A percentile compares a stretch with the other conserved stretches of the same genome.
Evolutionary conservation across 2,329 filamentous ascomycete genomes (phyloP).

Genomic region (Aureobasidium lini): DNA sequence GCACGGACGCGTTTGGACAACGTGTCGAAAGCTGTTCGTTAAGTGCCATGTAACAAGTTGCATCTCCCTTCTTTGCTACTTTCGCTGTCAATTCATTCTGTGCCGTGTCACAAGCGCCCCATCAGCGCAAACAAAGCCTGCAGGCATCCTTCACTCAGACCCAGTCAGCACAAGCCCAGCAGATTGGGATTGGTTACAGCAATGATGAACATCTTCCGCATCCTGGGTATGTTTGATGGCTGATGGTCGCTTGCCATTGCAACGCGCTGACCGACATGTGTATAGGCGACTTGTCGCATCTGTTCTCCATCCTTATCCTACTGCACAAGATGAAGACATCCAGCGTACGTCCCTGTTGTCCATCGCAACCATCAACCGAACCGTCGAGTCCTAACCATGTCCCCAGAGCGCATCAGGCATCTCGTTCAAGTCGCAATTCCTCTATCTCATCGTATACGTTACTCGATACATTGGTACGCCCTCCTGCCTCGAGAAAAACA

Average conservation of each 20-base stretch:
- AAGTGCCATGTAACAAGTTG: neutral
- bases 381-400: neutral
- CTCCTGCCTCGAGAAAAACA: neutral
- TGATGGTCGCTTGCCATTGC: neutral
- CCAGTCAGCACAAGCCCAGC: neutral
- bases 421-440: conserved; percentile 95
- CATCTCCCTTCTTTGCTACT: neutral
- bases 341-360: conserved; percentile 56
- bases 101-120: neutral
- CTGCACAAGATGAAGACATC: conserved; percentile 90
- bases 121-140: neutral
- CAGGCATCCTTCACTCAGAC: neutral
- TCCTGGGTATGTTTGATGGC: conserved; percentile 47
- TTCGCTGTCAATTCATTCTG: neutral
- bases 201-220: conserved; percentile 61
- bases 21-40: neutral
- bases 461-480: conserved; percentile 66
- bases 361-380: neutral
- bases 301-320: conserved; percentile 87
- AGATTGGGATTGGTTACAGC: neutral
- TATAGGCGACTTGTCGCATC: conserved; percentile 87
- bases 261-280: conserved; percentile 14
- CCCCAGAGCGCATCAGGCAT: conserved; percentile 90
- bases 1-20: neutral
- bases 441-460: conserved; percentile 90